Conservation (phyloP, 768 basidiomycete genomes). For the Amanita pseudoporphyria region DNA sequence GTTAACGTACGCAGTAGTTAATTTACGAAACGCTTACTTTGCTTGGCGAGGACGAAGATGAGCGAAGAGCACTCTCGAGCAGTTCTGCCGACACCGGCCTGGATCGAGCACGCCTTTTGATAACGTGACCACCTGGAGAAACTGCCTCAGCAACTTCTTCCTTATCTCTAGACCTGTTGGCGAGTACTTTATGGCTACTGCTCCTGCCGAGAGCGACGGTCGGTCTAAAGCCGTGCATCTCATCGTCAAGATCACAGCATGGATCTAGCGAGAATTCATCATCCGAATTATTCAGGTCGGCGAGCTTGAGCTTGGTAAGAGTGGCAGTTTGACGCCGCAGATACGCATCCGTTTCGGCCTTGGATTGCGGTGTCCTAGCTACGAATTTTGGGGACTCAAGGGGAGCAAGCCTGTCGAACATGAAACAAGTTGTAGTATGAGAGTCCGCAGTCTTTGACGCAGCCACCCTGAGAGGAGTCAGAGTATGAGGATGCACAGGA, state of each 20-base stretch:
- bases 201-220: conserved; percentile 11
- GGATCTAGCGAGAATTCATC: conserved; percentile 45
- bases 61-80: conserved; percentile 37
- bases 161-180: conserved; percentile 28
- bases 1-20: neutral
- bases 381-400: conserved; percentile 42
- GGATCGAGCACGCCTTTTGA: conserved; percentile 65
- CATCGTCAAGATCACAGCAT: conserved; percentile 39
- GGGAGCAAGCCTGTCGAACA: conserved; percentile 46
- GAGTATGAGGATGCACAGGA: conserved; percentile 41
- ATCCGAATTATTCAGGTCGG: conserved; percentile 40
- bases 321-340: conserved; percentile 51
- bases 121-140: conserved; percentile 70
- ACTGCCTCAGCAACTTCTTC: conserved; percentile 60
- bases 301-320: conserved; percentile 49
- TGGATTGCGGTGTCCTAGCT: conserved; percentile 39
- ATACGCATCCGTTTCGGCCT: conserved; percentile 43
- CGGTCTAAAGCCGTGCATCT: conserved; percentile 14
- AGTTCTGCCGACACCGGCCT: conserved; percentile 63
- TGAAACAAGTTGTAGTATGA: conserved; percentile 25
- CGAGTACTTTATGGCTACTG: conserved; percentile 4
- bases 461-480: conserved; percentile 40
- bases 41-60: conserved; percentile 30
- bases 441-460: conserved; percentile 22
- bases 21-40: conserved; percentile 23